Evolutionary conservation across 106 monocot genomes (phyloP), one percentile per base, ranked within the genome.

Genomic region (Alisma plantagoaquatica): DNA sequence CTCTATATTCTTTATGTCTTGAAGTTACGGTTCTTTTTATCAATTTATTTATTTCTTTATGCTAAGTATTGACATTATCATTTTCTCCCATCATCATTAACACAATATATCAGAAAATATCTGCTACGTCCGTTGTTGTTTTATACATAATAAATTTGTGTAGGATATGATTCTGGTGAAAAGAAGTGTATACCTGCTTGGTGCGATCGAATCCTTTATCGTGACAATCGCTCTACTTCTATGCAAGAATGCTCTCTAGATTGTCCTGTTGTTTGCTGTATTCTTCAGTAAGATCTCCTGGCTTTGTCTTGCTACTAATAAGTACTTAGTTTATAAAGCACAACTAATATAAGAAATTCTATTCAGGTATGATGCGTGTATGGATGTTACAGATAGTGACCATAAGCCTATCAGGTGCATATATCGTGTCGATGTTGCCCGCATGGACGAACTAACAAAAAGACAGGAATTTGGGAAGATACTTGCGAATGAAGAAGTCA

Each of bases 111-210:
- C n/a, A n/a, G n/a, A n/a, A n/a, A n/a, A n/a, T n/a, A n/a, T n/a
- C n/a, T n/a, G n/a, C n/a, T n/a, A n/a, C n/a, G n/a, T n/a, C n/a
- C n/a, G n/a, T n/a, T n/a, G n/a, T n/a, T 46, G 2, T 23, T 31
- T n/a, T n/a, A n/a, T n/a, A n/a, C n/a, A n/a, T n/a, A n/a, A n/a
- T n/a, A n/a, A n/a, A n/a, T n/a, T n/a, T 8, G 46, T 51, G 29
- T 57, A 81, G 81, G 81, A 28, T 81, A 81, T 69, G 81, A 81
- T 64, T 75, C 75, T 19, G 55, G 81, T 63, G 81, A 81, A 33
- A 81, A 81, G 64, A 81, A 72, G 59, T 64, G 81, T 20, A 81
- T 81, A 43, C 81, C 81, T 46, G 81, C 81, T 41, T 81, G 81
- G 81, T 81, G 81, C 69, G 81, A 81, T 38, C 61, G 81, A 61